Base-by-base conservation (phyloP, 192 early-diverging fungal species). In the Coemansia sp. region DNA sequence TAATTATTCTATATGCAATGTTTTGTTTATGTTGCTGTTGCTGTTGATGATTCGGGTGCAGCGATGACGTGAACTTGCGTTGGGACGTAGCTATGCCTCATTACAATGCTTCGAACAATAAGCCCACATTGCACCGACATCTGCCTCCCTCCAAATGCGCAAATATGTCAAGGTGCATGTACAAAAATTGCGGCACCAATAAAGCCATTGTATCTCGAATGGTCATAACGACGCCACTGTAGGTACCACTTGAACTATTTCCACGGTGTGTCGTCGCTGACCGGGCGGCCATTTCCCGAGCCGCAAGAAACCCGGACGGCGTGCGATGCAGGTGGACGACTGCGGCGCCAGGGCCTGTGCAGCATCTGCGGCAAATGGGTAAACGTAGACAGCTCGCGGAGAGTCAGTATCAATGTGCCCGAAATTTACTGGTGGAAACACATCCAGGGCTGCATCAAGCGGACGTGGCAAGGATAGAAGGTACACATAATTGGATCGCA, bases 371-470 rank as follows among this genome's bases (percentile, higher is more conserved):
- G 60, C 5, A 10, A 59, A 40, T 84, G 83, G 83, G 70, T 82
- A 20, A 49, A 60, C 14, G 61, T 68, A 4, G 77, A 76, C 40
- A 80, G 73, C 60, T 52, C 71, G 21, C 60, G 75, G 34, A 63
- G 69, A 26, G 57, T 73, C 22, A 51, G 50, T 42, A 73, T 80
- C 34, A 83, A 83, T 17, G 77, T 80, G 9, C 82, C 77, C 1
- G 59, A 83, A 49, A 83, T 83, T 40, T 80, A 76, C 52, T 83
- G 82, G 82, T 83, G 82, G 82, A 83, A 83, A 56, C 82, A 83
- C 47, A 75, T 75, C 31, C 77, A 83, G 40, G 70, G 64, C 22
- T 83, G 82, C 68, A 67, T 63, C 57, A 81, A 72, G 53, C 64
- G 62, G n/a, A 47, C 62, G 7, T 76, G 79, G 79, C 12, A 59